Conservation (phyloP, 805 yeast genomes). For the Spathaspora boniae region DNA sequence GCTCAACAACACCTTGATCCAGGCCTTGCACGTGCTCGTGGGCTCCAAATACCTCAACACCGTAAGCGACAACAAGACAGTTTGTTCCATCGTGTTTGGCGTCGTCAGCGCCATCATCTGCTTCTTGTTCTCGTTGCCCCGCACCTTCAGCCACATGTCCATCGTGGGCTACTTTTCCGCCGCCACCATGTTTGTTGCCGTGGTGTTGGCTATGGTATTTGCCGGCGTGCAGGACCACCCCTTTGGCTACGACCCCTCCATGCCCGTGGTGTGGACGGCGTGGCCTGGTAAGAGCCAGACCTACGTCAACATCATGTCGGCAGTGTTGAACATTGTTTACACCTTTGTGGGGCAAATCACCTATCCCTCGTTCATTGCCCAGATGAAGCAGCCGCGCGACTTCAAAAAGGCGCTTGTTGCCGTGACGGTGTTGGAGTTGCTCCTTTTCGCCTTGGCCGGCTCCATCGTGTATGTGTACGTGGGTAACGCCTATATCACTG, state of each 20-base stretch:
- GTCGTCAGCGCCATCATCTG: slow-evolving; percentile 50
- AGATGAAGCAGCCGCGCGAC: slow-evolving; percentile 55
- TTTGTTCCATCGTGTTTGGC: slow-evolving; percentile 52
- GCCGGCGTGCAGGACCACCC: slow-evolving; percentile 54
- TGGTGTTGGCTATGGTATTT: slow-evolving; percentile 48
- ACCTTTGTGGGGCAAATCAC: slow-evolving; percentile 65
- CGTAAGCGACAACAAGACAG: slow-evolving; percentile 40
- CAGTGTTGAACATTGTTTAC: slow-evolving; percentile 56
- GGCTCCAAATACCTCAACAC: slow-evolving; percentile 61
- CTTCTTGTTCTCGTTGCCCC: slow-evolving; percentile 49
- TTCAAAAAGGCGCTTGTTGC: slow-evolving; percentile 53
- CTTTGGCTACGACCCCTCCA: slow-evolving; percentile 28
- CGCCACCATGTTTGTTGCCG: slow-evolving; percentile 55
- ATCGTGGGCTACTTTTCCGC: slow-evolving; percentile 52
- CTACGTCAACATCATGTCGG: slow-evolving; percentile 52
- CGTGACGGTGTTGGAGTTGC: slow-evolving; percentile 49
- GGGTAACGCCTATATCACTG: slow-evolving; percentile 50
- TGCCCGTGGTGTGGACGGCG: slow-evolving; percentile 41
- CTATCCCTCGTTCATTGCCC: slow-evolving; percentile 59
- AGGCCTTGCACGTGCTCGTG: slow-evolving; percentile 56
- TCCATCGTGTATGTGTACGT: slow-evolving; percentile 56
- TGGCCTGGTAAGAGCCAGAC: slow-evolving; percentile 55
- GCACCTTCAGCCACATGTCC: slow-evolving; percentile 54
- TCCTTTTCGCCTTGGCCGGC: slow-evolving; percentile 54
- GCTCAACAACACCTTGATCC: slow-evolving; percentile 54